Evolutionary conservation across 176 grass and related monocot genomes (phyloP), one percentile per base, ranked within the genome.

Genomic region (Carex myosuroides): DNA sequence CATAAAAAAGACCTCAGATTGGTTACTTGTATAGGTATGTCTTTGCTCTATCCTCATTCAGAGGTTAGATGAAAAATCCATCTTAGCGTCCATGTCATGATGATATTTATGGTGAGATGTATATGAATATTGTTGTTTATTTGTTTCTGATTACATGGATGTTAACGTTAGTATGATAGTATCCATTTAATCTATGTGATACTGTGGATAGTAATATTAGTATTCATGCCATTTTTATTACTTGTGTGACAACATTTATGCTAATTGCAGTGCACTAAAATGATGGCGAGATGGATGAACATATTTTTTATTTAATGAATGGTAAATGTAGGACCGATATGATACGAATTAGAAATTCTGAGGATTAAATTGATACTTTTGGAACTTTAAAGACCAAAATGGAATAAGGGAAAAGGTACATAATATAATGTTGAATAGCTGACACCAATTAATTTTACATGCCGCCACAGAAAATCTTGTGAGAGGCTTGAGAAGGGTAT

Each of bases 401-500:
- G 33, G 29, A 37, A 55, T 21, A 60, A 22, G 56, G 39, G 37
- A 59, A 65, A 80, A 46, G 65, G 26, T 91, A 79, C 39, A 20
- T 84, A 17, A 35, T 81, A 18, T 84, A 48, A 17, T 70, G 54
- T 86, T 80, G 54, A 59, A 64, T 66, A 32, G 29, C 67, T 91
- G 21, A 79, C 17, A 60, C 22, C 4, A 83, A 24, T 32, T 60
- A 42, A 42, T 24, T 29, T 86, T 33, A 68, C 60, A 89, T 89
- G 83, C 10, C 46, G 2, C 46, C 87, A 64, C 85, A 95, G 93
- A 99, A 84, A 83, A 46, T 52, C 93, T 99, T 87, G 83, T 99
- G 70, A 93, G 86, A 86, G 88, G 89, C 46, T 90, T 99, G 60
- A 81, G 88, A 64, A 86, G 87, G 26, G 86, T 99, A 79, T 95